Conservation (phyloP, 306 rosid species). For the Canavalia ensiformis region DNA sequence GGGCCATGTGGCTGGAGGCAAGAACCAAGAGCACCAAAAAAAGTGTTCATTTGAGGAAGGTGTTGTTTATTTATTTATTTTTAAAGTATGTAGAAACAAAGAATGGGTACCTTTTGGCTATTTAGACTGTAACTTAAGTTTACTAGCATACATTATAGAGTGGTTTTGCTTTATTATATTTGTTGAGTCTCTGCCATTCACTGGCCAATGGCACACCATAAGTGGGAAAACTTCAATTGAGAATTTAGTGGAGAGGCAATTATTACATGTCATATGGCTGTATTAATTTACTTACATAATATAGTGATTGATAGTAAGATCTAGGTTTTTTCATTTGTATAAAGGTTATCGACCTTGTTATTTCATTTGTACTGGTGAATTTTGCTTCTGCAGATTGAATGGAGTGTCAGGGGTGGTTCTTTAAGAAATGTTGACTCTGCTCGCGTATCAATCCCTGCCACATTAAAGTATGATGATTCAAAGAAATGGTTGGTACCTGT, state of each 20-base stretch:
- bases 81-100: neutral
- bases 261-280: slow-evolving; percentile 22
- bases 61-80: neutral
- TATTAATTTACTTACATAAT: neutral
- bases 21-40: slow-evolving; percentile 21
- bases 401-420: slow-evolving; percentile 81
- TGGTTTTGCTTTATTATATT: slow-evolving; percentile 13
- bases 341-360: neutral
- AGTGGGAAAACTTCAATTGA: neutral
- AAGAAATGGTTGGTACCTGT: slow-evolving; percentile 78
- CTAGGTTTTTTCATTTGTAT: slow-evolving; percentile 11
- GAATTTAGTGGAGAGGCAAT: slow-evolving; percentile 16
- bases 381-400: slow-evolving; percentile 80
- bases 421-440: slow-evolving; percentile 91
- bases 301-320: slow-evolving; percentile 26
- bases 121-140: neutral
- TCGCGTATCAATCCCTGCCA: slow-evolving; percentile 87
- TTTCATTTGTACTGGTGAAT: slow-evolving; percentile 42
- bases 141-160: slow-evolving; percentile 13
- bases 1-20: slow-evolving; percentile 17
- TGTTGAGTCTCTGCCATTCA: slow-evolving; percentile 9
- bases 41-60: slow-evolving; percentile 1
- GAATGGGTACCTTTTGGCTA: neutral
- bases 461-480: slow-evolving; percentile 83
- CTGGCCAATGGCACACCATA: neutral